phyloP scores from a whole-genome alignment of 805 yeast genomes.

The Hanseniaspora pseudoguilliermondii region DNA sequence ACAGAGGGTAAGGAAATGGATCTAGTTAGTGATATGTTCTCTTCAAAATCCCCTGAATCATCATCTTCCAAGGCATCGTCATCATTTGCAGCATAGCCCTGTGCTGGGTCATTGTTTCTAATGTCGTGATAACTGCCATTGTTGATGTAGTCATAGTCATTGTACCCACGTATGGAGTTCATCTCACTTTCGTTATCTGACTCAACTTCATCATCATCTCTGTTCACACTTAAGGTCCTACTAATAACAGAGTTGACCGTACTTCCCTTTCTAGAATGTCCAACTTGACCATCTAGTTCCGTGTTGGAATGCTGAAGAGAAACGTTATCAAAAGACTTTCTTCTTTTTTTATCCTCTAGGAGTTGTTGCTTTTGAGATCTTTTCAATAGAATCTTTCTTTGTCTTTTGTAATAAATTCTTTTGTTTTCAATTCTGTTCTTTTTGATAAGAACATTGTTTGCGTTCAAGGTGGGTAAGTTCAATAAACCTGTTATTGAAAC shows the following conservation, averaged over 20 bases:
- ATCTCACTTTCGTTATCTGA: neutral
- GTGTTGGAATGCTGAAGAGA: neutral
- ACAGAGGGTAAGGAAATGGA: slow-evolving; percentile 33
- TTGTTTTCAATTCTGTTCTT: slow-evolving; percentile 9
- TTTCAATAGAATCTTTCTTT: slow-evolving; percentile 4
- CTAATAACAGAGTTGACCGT: neutral
- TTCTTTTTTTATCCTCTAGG: slow-evolving; percentile 2
- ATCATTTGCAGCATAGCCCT: neutral
- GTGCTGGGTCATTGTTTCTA: neutral
- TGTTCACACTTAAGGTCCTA: neutral
- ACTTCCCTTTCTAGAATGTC: neutral
- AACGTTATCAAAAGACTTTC: slow-evolving; percentile 2
- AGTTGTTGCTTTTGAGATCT: neutral
- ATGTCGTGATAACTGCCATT: neutral
- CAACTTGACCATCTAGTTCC: neutral
- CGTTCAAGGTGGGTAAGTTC: slow-evolving; percentile 1
- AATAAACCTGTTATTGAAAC: slow-evolving; percentile 7
- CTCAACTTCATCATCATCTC: neutral
- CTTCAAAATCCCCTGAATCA: slow-evolving; percentile 15
- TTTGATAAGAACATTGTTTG: slow-evolving; percentile 7
- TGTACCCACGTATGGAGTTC: neutral
- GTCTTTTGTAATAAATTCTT: slow-evolving; percentile 12
- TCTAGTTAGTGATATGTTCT: slow-evolving; percentile 30
- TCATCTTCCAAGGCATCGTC: neutral
- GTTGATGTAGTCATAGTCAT: neutral